Conservation (phyloP, 2,329 filamentous ascomycete species). For the Lasiodiplodia citricola region DNA sequence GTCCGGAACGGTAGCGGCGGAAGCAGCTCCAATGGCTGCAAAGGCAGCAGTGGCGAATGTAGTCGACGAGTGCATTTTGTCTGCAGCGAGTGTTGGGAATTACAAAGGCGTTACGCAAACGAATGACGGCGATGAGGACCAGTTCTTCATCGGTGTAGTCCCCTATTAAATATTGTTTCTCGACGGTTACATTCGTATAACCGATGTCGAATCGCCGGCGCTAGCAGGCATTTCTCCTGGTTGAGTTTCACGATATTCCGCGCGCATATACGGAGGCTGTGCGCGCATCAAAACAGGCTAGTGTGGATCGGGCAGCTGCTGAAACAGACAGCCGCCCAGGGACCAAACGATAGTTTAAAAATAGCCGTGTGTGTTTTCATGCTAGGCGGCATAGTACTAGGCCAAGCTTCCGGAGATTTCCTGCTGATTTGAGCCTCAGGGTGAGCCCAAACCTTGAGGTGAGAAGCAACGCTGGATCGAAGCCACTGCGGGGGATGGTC, state of each 20-base stretch:
- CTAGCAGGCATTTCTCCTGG: constrained; percentile 15
- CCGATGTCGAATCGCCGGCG: background rate
- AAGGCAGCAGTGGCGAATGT: constrained; percentile 1
- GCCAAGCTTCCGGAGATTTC: background rate
- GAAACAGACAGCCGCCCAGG: background rate
- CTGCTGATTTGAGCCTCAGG: background rate
- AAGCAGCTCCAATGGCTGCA: background rate
- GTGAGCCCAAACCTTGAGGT: background rate
- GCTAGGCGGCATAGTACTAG: background rate
- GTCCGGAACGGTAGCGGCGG: background rate
- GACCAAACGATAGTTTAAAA: too few species aligned
- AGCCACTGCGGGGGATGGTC: background rate
- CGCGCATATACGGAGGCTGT: constrained; percentile 17
- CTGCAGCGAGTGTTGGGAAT: background rate
- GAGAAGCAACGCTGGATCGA: background rate
- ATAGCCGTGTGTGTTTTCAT: background rate
- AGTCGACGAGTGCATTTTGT: background rate
- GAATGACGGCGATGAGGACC: background rate
- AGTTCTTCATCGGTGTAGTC: background rate
- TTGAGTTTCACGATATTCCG: background rate
- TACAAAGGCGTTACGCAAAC: background rate
- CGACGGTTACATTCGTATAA: constrained; percentile 12
- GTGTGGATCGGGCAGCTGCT: background rate
- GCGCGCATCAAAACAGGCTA: background rate
- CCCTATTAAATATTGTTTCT: background rate